Conservation (phyloP, 371 early-diverging fungal species). For the Actinomortierella wolfii region DNA sequence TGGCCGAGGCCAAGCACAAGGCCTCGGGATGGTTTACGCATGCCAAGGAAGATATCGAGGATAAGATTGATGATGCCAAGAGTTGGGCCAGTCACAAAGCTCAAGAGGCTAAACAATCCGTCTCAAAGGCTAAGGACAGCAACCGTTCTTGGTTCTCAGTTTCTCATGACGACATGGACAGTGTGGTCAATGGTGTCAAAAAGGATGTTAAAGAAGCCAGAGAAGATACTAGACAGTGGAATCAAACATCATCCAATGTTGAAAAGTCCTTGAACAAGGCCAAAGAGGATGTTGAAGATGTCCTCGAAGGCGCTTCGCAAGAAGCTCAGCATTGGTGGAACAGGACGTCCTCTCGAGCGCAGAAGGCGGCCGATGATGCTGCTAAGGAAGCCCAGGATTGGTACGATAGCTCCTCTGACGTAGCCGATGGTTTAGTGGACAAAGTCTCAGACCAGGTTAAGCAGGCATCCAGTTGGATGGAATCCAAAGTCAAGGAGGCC, state of each 20-base stretch:
- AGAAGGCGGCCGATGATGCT: neutral
- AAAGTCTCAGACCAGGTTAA: constrained; percentile 15
- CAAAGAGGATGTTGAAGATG: neutral
- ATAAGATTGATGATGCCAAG: no score
- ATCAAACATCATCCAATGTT: constrained; percentile 8
- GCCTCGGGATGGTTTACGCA: no score
- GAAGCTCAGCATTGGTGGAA: constrained; percentile 24
- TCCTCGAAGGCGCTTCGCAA: constrained; percentile 5
- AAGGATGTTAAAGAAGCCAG: constrained; percentile 4
- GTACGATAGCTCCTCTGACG: neutral
- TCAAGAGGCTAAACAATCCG: no score
- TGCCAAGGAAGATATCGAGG: no score
- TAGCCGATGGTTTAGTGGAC: constrained; percentile 7
- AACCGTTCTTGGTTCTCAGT: no score
- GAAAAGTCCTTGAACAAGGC: constrained; percentile 10
- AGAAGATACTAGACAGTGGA: constrained; percentile 18
- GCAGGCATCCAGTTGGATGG: constrained; percentile 18
- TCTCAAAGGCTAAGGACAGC: no score
- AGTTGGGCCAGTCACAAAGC: no score
- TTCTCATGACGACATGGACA: neutral
- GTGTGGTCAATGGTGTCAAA: constrained; percentile 10
- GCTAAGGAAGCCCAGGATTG: neutral
- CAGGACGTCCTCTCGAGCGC: constrained; percentile 3
- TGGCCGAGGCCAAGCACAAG: no score
- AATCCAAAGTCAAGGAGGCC: constrained; percentile 27